Conservation (phyloP, 1,284 basidiomycete genomes). For the Erythrobasidium hasegawianum region DNA sequence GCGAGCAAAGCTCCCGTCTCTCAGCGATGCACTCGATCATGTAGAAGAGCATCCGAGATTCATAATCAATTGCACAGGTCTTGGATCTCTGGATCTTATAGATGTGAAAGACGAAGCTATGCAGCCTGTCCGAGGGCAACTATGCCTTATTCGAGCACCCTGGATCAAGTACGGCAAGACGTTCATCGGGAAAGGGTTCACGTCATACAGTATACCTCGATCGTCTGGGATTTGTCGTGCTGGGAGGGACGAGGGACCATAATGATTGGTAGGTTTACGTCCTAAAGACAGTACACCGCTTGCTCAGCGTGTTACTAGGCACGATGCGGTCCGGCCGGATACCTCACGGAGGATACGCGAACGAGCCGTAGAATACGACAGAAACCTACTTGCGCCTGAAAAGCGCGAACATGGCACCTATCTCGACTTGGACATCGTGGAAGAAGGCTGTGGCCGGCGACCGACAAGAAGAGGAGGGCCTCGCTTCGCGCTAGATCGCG, state of each 20-base stretch:
- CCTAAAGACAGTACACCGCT: not conserved
- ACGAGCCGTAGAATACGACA: constrained; percentile 23
- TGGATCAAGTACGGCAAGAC: constrained; percentile 62
- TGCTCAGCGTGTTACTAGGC: constrained; percentile 7
- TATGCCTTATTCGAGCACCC: constrained; percentile 55
- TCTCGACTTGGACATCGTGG: constrained; percentile 64
- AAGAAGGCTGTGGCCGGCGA: constrained; percentile 61
- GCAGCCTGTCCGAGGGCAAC: constrained; percentile 58
- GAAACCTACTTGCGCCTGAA: constrained; percentile 59
- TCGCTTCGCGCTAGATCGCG: constrained; percentile 50
- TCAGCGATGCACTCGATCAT: constrained; percentile 10
- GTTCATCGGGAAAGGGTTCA: constrained; percentile 53
- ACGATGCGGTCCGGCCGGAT: constrained; percentile 8
- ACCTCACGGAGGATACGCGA: constrained; percentile 16
- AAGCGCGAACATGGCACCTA: constrained; percentile 50
- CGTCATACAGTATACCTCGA: constrained; percentile 66
- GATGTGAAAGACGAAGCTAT: constrained; percentile 55
- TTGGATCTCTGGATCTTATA: constrained; percentile 48
- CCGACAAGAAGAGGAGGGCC: constrained; percentile 56
- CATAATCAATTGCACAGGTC: constrained; percentile 40
- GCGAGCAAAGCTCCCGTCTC: constrained; percentile 49
- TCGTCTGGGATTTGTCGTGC: constrained; percentile 55
- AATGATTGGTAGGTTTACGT: constrained; percentile 60
- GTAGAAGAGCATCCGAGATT: not conserved
- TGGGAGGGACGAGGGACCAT: constrained; percentile 61